Evolutionary conservation across 176 grass and related monocot species (phyloP), one percentile per base, ranked within the genome.

Genomic region (Aegilops umbellulata): DNA sequence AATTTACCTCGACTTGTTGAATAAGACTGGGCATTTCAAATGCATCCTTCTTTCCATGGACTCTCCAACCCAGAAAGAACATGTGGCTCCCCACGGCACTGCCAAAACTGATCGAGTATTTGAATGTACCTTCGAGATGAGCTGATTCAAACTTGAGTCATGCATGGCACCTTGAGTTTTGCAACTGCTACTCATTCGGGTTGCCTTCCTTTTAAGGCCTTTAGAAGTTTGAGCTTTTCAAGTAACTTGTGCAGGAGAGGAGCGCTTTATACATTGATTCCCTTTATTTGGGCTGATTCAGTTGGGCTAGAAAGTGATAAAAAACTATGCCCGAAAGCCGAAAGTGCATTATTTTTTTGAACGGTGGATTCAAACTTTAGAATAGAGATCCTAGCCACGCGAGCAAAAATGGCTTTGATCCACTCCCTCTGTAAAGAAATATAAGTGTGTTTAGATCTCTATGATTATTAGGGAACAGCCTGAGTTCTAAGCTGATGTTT

Each of bases 201-300:
- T 70, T 88, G 86, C 31, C 90, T 88, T 36, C 76, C 86, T 91
- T 91, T 91, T 88, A 22, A 91, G 85, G 86, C 69, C 77, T 88
- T 77, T 32, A 71, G 81, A 91, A 91, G 85, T 91, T 77, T 81
- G 77, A 77, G 89, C 76, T 91, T 88, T 88, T 70, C 77, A 63
- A 85, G 85, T 25, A 78, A 79, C 78, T 76, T 61, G 85, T 46
- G 89, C 74, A 80, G 35, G 53, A 20, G 53, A 19, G 5, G n/a
- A 10, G 73, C 16, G 76, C 89, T 88, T 91, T 91, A 63, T 88
- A 80, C 77, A 79, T 87, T 19, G 89, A 88, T 91, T 88, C 63
- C 84, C 89, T 77, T 88, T 77, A 51, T 74, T 88, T 81, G 69
- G 38, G 69, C 62, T 42, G 77, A 91, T 85, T 88, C 81, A 76